Evolutionary conservation across 352 stramenopile genomes (phyloP).

Genomic region (Sclerospora graminicola): DNA sequence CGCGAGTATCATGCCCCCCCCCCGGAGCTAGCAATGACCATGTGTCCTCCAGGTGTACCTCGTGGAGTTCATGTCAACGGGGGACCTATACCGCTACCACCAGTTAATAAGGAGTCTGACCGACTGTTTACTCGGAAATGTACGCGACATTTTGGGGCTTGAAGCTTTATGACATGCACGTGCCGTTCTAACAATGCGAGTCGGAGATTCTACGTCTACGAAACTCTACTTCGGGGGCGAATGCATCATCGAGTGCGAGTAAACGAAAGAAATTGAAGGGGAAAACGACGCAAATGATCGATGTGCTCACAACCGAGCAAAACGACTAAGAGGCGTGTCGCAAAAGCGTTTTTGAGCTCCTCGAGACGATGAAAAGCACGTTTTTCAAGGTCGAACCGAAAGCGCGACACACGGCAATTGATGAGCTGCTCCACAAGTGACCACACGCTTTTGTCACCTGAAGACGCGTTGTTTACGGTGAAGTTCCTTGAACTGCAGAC

Average conservation of each 20-base stretch:
- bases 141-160: conserved; percentile 83
- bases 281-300: conserved; percentile 65
- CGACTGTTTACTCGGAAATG: conserved; percentile 57
- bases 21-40: conserved; percentile 65
- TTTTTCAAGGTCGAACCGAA: conserved; percentile 48
- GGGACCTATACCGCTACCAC: conserved; percentile 17
- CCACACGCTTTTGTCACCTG: conserved; percentile 61
- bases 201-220: conserved; percentile 67
- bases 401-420: conserved; percentile 36
- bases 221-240: conserved; percentile 33
- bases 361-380: conserved; percentile 56
- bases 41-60: conserved; percentile 56
- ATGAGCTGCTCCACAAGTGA: conserved; percentile 74
- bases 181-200: conserved; percentile 80
- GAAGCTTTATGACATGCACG: conserved; percentile 81
- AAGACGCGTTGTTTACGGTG: conserved; percentile 74
- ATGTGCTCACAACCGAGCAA: conserved; percentile 76
- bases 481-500: conserved; percentile 83
- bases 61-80: conserved; percentile 46
- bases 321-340: conserved; percentile 78
- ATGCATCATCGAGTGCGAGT: conserved; percentile 25
- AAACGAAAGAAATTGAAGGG: conserved; percentile 79
- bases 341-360: conserved; percentile 69
- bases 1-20: conserved; percentile 67
- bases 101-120: conserved; percentile 12